These are phyloP conservation scores for Dictyophora rubrovolvata DNA, from an alignment of 768 basidiomycete species.

Conservation along the genomic window DNA sequence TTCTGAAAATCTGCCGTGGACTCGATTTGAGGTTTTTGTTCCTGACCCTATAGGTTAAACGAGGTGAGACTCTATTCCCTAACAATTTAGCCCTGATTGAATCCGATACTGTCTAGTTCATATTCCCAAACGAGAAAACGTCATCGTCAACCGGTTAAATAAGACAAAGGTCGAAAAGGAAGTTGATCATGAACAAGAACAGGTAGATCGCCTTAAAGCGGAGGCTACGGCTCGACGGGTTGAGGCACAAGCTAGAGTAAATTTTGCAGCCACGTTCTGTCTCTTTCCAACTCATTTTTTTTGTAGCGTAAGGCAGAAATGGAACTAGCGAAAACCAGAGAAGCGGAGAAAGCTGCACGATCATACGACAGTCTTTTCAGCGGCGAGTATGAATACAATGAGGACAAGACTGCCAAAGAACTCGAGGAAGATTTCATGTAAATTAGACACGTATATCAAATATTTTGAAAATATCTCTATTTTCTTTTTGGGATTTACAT, in stretches of 20 bases:
- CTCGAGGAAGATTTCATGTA: conserved; percentile 88
- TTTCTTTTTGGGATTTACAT: too few relatives aligned
- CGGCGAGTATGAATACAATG: conserved; percentile 46
- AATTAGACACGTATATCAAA: conserved; percentile 13
- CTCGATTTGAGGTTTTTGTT: conserved; percentile 1
- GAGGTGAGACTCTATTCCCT: conserved; percentile 35
- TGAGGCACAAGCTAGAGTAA: conserved; percentile 59
- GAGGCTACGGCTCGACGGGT: conserved; percentile 58
- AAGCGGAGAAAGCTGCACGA: conserved; percentile 79
- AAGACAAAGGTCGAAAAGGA: conserved; percentile 81
- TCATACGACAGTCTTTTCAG: conserved; percentile 78
- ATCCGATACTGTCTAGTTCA: conserved; percentile 41
- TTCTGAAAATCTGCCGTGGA: not conserved
- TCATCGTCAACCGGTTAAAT: conserved; percentile 84
- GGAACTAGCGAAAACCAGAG: conserved; percentile 64
- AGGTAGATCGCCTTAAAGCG: conserved; percentile 67
- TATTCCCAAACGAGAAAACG: conserved; percentile 72
- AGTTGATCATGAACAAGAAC: conserved; percentile 88
- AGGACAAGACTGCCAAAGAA: conserved; percentile 56
- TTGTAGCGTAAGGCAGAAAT: conserved; percentile 67
- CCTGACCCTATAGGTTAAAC: conserved; percentile 56
- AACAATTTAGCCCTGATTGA: not conserved
- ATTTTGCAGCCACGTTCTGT: conserved; percentile 5
- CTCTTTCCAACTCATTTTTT: not conserved
- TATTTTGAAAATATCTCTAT: too few relatives aligned